Evolutionary conservation across 1,284 basidiomycete species (phyloP).

Genomic region (Moesziomyces sp.): DNA sequence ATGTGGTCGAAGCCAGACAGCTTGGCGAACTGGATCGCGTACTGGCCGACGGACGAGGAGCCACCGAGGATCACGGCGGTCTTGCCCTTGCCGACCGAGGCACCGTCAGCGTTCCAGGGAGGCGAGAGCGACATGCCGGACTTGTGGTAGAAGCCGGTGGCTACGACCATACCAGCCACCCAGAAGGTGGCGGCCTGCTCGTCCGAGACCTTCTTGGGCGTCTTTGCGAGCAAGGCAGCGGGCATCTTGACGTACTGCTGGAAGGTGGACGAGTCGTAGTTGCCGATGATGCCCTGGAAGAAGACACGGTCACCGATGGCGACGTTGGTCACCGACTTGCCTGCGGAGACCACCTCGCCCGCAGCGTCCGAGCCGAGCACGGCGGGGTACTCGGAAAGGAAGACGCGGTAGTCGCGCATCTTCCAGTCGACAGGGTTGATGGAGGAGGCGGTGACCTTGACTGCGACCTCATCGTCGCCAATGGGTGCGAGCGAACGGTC

Average conservation of each 20-base stretch:
- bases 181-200: slow-evolving; percentile 55
- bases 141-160: slow-evolving; percentile 50
- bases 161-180: slow-evolving; percentile 41
- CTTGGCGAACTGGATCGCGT: slow-evolving; percentile 56
- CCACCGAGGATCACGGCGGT: slow-evolving; percentile 56
- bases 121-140: slow-evolving; percentile 19
- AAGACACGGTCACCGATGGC: slow-evolving; percentile 54
- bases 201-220: slow-evolving; percentile 48
- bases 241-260: slow-evolving; percentile 55
- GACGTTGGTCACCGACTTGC: slow-evolving; percentile 28
- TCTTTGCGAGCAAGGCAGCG: slow-evolving; percentile 39
- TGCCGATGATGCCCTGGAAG: slow-evolving; percentile 57
- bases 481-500: slow-evolving; percentile 34
- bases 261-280: slow-evolving; percentile 47
- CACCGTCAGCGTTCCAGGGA: slow-evolving; percentile 53
- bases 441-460: slow-evolving; percentile 51
- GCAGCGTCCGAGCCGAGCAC: slow-evolving; percentile 55
- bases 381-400: slow-evolving; percentile 42
- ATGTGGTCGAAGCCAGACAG: slow-evolving; percentile 52
- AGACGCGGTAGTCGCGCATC: slow-evolving; percentile 43
- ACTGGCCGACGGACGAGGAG: slow-evolving; percentile 50
- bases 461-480: slow-evolving; percentile 36
- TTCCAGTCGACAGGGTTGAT: slow-evolving; percentile 63
- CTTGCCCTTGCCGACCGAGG: slow-evolving; percentile 39
- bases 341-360: slow-evolving; percentile 42